Evolutionary conservation across 495 filamentous ascomycete species (phyloP).

Genomic region (Neurospora sp.): DNA sequence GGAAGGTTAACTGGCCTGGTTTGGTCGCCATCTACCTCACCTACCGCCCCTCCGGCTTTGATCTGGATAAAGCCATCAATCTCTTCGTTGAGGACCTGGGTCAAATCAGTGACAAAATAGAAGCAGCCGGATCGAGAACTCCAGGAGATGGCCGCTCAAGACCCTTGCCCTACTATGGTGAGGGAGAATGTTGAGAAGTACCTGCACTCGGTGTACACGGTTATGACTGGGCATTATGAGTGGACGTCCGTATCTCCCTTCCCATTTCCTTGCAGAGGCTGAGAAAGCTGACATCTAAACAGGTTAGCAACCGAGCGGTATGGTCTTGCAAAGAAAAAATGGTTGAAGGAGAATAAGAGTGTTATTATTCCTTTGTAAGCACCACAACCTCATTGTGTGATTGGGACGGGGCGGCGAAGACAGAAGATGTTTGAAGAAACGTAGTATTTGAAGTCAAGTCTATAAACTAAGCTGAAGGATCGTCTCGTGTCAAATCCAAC

Average conservation of each 20-base stretch:
- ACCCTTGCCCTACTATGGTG: neutral
- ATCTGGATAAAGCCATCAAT: neutral
- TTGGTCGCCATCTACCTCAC: neutral
- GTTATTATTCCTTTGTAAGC: constrained; percentile 2
- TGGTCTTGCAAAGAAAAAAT: constrained; percentile 1
- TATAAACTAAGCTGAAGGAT: neutral
- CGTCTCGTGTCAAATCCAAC: too few species aligned
- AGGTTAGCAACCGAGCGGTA: constrained; percentile 5
- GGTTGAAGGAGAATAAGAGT: constrained; percentile 1
- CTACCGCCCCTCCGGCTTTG: too few species aligned
- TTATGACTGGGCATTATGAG: constrained; percentile 8
- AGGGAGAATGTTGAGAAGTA: neutral
- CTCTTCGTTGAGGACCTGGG: neutral
- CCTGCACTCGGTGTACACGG: neutral
- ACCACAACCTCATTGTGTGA: neutral
- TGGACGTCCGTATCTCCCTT: constrained; percentile 2
- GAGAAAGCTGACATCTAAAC: neutral
- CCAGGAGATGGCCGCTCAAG: neutral
- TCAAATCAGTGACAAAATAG: neutral
- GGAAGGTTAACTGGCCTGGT: constrained; percentile 11
- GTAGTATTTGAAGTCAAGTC: too few species aligned
- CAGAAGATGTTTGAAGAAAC: too few species aligned
- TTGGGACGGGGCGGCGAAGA: too few species aligned
- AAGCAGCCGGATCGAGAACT: neutral
- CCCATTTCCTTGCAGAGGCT: neutral